Conservation (phyloP, 805 yeast genomes). For the Cyberlindnera bimundalis region DNA sequence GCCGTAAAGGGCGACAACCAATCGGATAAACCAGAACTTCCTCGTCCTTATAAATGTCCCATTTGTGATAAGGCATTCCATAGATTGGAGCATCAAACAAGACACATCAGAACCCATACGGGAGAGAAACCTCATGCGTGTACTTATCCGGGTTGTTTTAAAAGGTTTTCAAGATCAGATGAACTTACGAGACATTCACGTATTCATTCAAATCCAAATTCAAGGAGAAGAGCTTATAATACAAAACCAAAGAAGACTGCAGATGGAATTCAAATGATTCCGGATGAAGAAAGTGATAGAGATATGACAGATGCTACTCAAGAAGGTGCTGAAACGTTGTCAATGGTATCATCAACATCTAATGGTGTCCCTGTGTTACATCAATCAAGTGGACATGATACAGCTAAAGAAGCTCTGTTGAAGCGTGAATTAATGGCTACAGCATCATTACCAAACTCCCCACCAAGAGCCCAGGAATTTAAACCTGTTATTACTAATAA, state of each 20-base stretch:
- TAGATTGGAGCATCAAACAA: conserved; percentile 71
- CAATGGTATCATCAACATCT: conserved; percentile 10
- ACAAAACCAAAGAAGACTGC: conserved; percentile 30
- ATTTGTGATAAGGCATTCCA: conserved; percentile 73
- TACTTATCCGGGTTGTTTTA: conserved; percentile 65
- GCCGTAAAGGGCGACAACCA: background rate
- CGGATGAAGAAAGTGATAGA: conserved; percentile 4
- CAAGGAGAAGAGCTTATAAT: conserved; percentile 54
- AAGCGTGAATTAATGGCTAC: conserved; percentile 15
- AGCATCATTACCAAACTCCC: conserved; percentile 24
- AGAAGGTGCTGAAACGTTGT: conserved; percentile 7
- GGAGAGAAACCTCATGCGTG: conserved; percentile 83
- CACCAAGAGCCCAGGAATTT: conserved; percentile 16
- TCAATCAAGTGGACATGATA: background rate
- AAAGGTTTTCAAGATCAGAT: conserved; percentile 66
- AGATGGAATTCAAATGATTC: conserved; percentile 1
- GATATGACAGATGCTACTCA: conserved; percentile 2
- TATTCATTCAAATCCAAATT: conserved; percentile 69
- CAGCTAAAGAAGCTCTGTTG: conserved; percentile 12
- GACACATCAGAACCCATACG: conserved; percentile 77
- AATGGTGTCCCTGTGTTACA: conserved; percentile 7
- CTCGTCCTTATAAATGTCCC: conserved; percentile 68
- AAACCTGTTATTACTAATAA: conserved; percentile 9
- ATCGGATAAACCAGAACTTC: conserved; percentile 24
- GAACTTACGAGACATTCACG: conserved; percentile 72